Conservation (phyloP, 2,329 filamentous ascomycete species). For the Neonectria neomacrospora region DNA sequence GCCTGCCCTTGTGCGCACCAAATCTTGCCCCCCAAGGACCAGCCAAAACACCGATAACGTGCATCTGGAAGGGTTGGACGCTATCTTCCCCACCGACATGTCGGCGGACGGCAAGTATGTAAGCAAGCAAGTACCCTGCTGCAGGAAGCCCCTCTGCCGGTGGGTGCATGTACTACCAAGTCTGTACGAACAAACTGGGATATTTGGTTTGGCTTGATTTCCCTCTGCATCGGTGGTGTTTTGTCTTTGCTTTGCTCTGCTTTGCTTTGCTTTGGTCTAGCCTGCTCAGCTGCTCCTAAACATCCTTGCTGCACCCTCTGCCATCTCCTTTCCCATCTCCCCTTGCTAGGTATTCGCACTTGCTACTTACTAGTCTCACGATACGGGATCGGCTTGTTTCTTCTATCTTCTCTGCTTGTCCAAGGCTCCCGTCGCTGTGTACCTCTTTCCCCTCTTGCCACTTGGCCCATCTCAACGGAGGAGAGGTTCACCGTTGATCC, state of each 20-base stretch:
- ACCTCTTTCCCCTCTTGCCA: background rate
- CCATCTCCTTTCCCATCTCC: background rate
- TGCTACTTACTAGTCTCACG: background rate
- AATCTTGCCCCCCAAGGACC: background rate
- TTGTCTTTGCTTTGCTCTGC: conserved; percentile 1
- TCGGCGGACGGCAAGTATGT: conserved; percentile 9
- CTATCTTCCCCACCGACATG: background rate
- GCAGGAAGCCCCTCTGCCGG: conserved; percentile 15
- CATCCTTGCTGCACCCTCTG: background rate
- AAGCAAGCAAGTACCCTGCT: conserved; percentile 11
- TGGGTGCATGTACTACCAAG: conserved; percentile 1
- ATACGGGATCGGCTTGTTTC: background rate
- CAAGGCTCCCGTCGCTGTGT: background rate
- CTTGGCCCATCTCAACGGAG: background rate
- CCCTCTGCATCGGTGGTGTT: background rate
- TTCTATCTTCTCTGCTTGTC: background rate
- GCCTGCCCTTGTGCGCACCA: conserved; percentile 18
- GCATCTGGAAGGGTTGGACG: conserved; percentile 4
- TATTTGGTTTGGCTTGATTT: conserved; percentile 12
- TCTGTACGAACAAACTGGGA: background rate
- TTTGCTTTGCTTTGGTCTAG: conserved; percentile 7
- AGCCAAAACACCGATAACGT: conserved; percentile 5
- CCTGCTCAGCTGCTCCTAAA: background rate
- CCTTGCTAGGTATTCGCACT: background rate
- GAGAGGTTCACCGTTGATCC: conserved; percentile 9